Base-by-base conservation (phyloP, 495 filamentous ascomycete species). In the Baudoinia panamericana region DNA sequence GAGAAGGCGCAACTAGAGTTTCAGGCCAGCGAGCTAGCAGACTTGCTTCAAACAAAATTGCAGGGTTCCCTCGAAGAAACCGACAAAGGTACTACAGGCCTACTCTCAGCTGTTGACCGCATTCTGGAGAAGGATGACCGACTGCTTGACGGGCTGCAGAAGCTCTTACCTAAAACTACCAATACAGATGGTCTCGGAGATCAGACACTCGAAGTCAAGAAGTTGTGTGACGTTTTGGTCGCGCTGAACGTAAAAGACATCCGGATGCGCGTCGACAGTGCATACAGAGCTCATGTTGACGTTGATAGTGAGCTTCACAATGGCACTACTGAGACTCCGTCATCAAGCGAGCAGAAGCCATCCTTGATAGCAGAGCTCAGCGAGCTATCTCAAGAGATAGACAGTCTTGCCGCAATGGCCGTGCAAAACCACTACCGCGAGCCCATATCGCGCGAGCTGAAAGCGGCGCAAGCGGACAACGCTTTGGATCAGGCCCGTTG, bases 81-180 rank as follows among this genome's bases (percentile, higher is more conserved):
- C 5, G 39, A 54, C 15, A 18, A 29, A 20, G 44, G 54, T 15
- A 35, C 43, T 12, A 19, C 41, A 1, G 23, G 30, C 1, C 24
- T 63, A 22, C 31, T 34, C 7, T 20, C 36, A 20, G 46, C 44
- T 18, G 29, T 55, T 10, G 45, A 45, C n/a, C 44, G 57, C 22
- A 19, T 51, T 11, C 40, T 63, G 0, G 43, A 46, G 18, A 59
- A 56, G 15, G 60, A 63, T 36, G 55, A 63, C 46, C 29, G 53
- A 18, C 36, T 61, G 6, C 53, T 63, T 4, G 45, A 43, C 19
- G 53, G 44, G 3, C 43, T 63, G 5, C 45, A 59, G 18, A 59
- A 56, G 17, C 50, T 63, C 6, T 40, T 53, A 0, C 52, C 55
- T 15, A 50, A 57, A 19, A 17, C 49, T 15, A 29, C 13, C 20